Conservation (phyloP, 2,329 filamentous ascomycete genomes). For the Daldinia eschscholtzii region DNA sequence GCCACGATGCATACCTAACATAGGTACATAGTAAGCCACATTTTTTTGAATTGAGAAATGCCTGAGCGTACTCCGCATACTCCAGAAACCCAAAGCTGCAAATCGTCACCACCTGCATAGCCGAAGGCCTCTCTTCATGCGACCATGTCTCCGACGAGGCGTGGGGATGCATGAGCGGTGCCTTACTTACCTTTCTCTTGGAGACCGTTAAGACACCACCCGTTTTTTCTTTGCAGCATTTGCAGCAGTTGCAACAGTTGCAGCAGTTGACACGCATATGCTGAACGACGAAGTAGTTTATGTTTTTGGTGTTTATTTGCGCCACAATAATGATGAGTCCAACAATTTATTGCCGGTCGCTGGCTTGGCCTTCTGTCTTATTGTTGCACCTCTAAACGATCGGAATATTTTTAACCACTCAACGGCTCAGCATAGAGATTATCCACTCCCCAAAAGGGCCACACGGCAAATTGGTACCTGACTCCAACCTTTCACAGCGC, state of each 20-base stretch:
- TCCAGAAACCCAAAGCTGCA: slow-evolving; percentile 41
- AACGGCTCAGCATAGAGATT: slow-evolving; percentile 46
- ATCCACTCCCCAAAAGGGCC: slow-evolving; percentile 50
- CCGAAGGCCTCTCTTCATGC: slow-evolving; percentile 52
- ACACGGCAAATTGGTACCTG: slow-evolving; percentile 51
- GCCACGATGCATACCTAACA: slow-evolving; percentile 35
- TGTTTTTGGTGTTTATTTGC: slow-evolving; percentile 22
- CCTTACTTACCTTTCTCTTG: slow-evolving; percentile 44
- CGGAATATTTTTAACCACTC: slow-evolving; percentile 50
- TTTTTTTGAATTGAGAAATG: slow-evolving; percentile 33
- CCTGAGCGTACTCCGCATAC: slow-evolving; percentile 41
- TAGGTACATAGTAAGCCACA: slow-evolving; percentile 36
- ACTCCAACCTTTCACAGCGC: slow-evolving; percentile 58
- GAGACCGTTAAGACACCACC: slow-evolving; percentile 45
- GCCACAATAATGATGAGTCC: slow-evolving; percentile 44
- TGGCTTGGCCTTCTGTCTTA: slow-evolving; percentile 46
- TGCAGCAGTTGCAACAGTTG: background rate
- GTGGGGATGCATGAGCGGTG: slow-evolving; percentile 50
- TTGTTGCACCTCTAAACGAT: slow-evolving; percentile 51
- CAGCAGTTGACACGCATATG: slow-evolving; percentile 29
- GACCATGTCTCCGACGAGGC: slow-evolving; percentile 53
- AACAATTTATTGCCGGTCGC: slow-evolving; percentile 48
- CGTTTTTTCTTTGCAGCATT: slow-evolving; percentile 19
- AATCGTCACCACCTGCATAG: slow-evolving; percentile 50
- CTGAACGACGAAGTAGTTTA: slow-evolving; percentile 13